phyloP scores from a whole-genome alignment of 2,329 filamentous ascomycete genomes.

The Fusarium sp. region DNA sequence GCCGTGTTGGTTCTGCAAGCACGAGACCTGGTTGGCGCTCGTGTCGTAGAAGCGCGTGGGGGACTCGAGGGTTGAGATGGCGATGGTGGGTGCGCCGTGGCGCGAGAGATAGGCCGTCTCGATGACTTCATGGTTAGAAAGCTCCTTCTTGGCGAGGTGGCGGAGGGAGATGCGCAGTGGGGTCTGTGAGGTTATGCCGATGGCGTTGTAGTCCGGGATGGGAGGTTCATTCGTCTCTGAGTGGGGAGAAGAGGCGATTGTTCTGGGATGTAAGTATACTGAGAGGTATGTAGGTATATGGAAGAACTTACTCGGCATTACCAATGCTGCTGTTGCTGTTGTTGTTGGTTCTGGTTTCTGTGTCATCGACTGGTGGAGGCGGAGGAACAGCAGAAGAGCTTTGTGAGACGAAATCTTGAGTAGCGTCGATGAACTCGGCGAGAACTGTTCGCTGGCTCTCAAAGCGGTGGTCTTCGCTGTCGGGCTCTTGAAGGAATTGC shows the following conservation, averaged over 20 bases:
- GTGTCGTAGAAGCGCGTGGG: constrained; percentile 48
- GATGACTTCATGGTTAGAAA: constrained; percentile 46
- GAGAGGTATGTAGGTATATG: fast-evolving
- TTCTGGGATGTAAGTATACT: constrained; percentile 5
- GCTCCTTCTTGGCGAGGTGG: constrained; percentile 48
- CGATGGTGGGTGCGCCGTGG: constrained; percentile 36
- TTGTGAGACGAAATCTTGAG: constrained; percentile 46
- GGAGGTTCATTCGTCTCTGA: constrained; percentile 42
- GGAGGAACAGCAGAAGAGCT: constrained; percentile 33
- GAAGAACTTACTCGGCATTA: constrained; percentile 22
- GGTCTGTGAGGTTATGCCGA: constrained; percentile 45
- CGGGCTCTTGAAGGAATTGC: constrained; percentile 33
- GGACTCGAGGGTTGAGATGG: constrained; percentile 45
- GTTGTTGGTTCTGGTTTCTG: constrained; percentile 15
- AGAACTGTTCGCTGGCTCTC: constrained; percentile 37
- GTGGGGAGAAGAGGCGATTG: constrained; percentile 44
- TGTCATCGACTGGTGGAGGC: constrained; percentile 17
- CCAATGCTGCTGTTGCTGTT: constrained; percentile 26
- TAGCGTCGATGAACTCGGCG: constrained; percentile 41
- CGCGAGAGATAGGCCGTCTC: constrained; percentile 43
- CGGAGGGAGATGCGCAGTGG: constrained; percentile 45
- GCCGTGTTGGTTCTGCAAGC: constrained; percentile 44
- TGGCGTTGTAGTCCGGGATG: constrained; percentile 47
- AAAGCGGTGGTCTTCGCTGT: constrained; percentile 41
- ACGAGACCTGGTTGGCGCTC: constrained; percentile 39